Base-by-base conservation (phyloP, 345 rosid genomes). In the Dimocarpus longan region DNA sequence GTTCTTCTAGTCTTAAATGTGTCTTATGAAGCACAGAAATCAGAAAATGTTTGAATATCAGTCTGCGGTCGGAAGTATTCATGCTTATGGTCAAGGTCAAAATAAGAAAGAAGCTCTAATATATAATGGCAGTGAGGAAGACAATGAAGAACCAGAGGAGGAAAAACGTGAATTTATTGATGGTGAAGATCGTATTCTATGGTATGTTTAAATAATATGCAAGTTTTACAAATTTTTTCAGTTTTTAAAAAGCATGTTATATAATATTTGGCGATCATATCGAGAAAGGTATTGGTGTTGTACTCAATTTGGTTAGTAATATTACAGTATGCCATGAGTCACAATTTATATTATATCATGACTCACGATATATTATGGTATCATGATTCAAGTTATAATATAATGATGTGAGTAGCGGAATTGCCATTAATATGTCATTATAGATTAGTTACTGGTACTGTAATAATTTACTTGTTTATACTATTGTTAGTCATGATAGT, bases 21-120 rank as follows among this genome's bases (percentile, higher is more conserved):
- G 59, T 72, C 50, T 72, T 80, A 79, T 83, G 59, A 87, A 82
- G 88, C 85, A 84, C 93, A 96, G 99, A 85, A 96, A 96, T 86
- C 99, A 93, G 88, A 91, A 95, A 88, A 94, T 96, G 99, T 92
- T 95, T 40, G 98, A 96, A 80, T 97, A 94, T 82, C 99, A 96
- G 82, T 93, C 99, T 68, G 97, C 94, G 79, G 97, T 94, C 86
- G 99, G 99, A 77, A 89, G 99, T 80, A 91, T 97, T 85, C 98
- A 92, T 80, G 94, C 94, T 71, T 96, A 96, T 86, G 94, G 94
- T 84, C 37, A 32, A 32, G 98, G 91, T 68, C 91, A 90, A 83
- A 91, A 90, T 89, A 97, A 97, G 71, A 93, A 91, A 73, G 99
- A 96, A 87, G 95, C 99, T 57, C 87, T 94, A 63, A 86, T 96